A percentile compares a stretch with the other conserved stretches of the same genome.
Conservation (phyloP, 768 basidiomycete species). For the Stropharia rugosoannulata region DNA sequence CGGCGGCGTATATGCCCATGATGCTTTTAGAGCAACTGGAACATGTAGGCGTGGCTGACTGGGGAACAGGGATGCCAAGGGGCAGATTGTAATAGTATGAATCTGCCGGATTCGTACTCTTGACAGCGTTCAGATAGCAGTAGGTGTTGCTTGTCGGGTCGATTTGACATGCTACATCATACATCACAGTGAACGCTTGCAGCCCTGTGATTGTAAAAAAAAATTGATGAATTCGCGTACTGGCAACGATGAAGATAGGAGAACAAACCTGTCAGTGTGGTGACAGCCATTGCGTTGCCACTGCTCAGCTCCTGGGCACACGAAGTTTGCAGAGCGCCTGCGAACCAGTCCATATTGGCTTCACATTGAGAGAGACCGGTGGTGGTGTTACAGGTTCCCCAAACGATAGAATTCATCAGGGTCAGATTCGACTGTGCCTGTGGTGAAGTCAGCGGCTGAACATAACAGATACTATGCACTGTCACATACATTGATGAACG, state of each 20-base stretch:
- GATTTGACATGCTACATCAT: slow-evolving; percentile 56
- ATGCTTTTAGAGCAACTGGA: slow-evolving; percentile 61
- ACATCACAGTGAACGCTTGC: slow-evolving; percentile 61
- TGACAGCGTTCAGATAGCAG: slow-evolving; percentile 71
- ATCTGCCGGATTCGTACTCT: slow-evolving; percentile 57
- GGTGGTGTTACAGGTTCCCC: slow-evolving; percentile 79
- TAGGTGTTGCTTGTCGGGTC: slow-evolving; percentile 62
- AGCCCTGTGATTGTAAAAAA: slow-evolving; percentile 41
- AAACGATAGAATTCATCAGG: slow-evolving; percentile 64
- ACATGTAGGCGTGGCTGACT: slow-evolving; percentile 52
- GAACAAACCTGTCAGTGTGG: slow-evolving; percentile 54
- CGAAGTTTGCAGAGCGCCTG: slow-evolving; percentile 39
- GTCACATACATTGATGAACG: slow-evolving; percentile 52
- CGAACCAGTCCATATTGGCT: slow-evolving; percentile 69
- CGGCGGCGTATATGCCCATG: slow-evolving; percentile 52
- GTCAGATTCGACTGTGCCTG: slow-evolving; percentile 67
- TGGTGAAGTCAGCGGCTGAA: slow-evolving; percentile 18
- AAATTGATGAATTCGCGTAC: neutral
- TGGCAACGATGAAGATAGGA: neutral
- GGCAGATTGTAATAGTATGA: slow-evolving; percentile 74
- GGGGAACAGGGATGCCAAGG: slow-evolving; percentile 54
- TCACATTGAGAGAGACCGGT: slow-evolving; percentile 48
- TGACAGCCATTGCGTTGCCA: slow-evolving; percentile 48
- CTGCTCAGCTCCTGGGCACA: slow-evolving; percentile 59
- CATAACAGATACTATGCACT: neutral